A percentile compares a stretch with the other conserved stretches of the same genome.
Conservation (phyloP, 106 monocot species). For the Platanthera guangdongensis region DNA sequence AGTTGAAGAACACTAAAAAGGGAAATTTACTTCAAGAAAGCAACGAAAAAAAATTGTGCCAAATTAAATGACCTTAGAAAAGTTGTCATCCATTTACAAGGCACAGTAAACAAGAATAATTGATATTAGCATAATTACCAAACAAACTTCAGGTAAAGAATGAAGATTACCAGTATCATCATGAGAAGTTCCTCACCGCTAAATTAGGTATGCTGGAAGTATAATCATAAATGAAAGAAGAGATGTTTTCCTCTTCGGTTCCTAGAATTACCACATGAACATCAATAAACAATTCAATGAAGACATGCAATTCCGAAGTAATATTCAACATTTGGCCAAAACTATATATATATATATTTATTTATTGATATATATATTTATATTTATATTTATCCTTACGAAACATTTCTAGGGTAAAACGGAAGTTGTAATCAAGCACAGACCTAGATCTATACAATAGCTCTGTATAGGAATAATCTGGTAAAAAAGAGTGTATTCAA, state of each 20-base stretch:
- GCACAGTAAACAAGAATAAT: neutral
- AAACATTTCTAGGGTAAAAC: neutral
- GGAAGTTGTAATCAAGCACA: neutral
- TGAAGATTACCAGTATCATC: constrained; percentile 31
- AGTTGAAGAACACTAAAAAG: neutral
- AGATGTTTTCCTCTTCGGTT: constrained; percentile 24
- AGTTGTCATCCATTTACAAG: neutral
- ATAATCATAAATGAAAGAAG: constrained; percentile 64
- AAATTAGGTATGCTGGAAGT: constrained; percentile 57
- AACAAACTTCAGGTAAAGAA: constrained; percentile 2
- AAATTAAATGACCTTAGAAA: neutral
- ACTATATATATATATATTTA: neutral
- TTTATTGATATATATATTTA: neutral
- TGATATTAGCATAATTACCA: neutral
- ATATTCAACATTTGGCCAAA: neutral
- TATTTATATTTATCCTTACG: neutral
- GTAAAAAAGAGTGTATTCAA: neutral
- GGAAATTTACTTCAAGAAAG: neutral
- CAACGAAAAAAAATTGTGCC: neutral
- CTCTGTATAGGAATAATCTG: neutral
- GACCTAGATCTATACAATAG: neutral
- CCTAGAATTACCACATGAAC: constrained; percentile 29
- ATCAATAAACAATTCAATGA: constrained; percentile 8
- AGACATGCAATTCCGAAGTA: neutral
- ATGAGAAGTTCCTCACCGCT: constrained; percentile 63